A percentile compares a stretch with the other conserved stretches of the same genome.
phyloP scores from a whole-genome alignment of 2,329 filamentous ascomycete species.

The Colletotrichum sp. region DNA sequence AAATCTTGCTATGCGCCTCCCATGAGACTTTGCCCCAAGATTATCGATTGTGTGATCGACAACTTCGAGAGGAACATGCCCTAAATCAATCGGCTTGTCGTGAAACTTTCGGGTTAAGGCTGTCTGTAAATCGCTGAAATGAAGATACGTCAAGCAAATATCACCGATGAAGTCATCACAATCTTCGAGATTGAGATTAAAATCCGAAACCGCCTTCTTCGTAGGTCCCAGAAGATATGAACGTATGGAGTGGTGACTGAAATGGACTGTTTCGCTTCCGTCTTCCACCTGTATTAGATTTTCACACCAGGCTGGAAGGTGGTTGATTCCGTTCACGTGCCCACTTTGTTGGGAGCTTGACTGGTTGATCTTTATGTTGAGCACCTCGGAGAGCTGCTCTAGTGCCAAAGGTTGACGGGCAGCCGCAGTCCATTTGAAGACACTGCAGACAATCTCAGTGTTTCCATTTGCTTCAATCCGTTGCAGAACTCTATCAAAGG shows the following conservation, averaged over 20 bases:
- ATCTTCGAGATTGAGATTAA: background rate
- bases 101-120: background rate
- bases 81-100: accelerated
- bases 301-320: background rate
- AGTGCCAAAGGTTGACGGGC: background rate
- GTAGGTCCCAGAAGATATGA: background rate
- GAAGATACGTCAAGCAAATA: background rate
- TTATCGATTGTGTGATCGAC: background rate
- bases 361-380: background rate
- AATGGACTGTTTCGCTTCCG: background rate
- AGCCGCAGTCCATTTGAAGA: background rate
- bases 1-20: background rate
- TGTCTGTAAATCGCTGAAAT: background rate
- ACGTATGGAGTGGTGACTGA: background rate
- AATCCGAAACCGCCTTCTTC: background rate
- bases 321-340: background rate
- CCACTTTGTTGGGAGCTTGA: background rate
- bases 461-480: background rate
- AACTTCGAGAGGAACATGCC: background rate
- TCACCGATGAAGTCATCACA: background rate
- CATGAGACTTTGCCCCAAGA: background rate
- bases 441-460: background rate
- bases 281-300: background rate
- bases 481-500: background rate
- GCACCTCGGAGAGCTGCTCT: background rate